Base-by-base conservation (phyloP, 106 monocot species). In the Apostasia ramifera region DNA sequence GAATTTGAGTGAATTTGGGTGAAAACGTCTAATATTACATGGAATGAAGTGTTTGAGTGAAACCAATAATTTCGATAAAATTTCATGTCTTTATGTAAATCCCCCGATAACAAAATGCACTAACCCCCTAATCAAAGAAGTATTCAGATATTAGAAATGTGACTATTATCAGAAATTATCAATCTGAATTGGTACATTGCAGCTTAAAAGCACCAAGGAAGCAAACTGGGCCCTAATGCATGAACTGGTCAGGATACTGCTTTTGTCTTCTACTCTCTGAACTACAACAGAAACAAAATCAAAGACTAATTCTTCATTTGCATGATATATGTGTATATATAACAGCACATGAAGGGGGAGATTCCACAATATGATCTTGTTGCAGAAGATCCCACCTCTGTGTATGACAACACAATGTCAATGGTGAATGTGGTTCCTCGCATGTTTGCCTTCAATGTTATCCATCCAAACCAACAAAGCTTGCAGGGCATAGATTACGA, bases 151-250 rank as follows among this genome's bases (percentile, higher is more conserved):
- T 50, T 8, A 50, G 50, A 50, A 50, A 50, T 8, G 6, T 5
- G 8, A 50, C 0, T 5, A 50, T 8, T 8, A 5, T 50, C 50
- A 50, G 50, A 50, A 50, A 8, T 50, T 50, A 50, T 5, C 8
- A 5, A 50, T 4, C 8, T 50, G 8, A 50, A 5, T 4, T 50
- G 50, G 39, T 39, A 43, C 3, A 40, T 66, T 73, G 47, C 66
- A 73, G 73, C 53, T 73, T 6, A 73, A 66, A 66, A 73, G 73
- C 73, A 73, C 66, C 0, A 55, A 51, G 64, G 73, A 73, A 47
- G 63, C 66, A 39, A 55, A 73, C 56, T 55, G 40, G 56, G 56
- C 44, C 44, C 56, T 73, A 44, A 55, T 73, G 53, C 73, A 65
- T 26, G 73, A 73, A 66, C 55, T 73, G 65, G 73, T 73, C 39